phyloP scores from a whole-genome alignment of 352 stramenopile genomes.

The Phytopythium vexans region DNA sequence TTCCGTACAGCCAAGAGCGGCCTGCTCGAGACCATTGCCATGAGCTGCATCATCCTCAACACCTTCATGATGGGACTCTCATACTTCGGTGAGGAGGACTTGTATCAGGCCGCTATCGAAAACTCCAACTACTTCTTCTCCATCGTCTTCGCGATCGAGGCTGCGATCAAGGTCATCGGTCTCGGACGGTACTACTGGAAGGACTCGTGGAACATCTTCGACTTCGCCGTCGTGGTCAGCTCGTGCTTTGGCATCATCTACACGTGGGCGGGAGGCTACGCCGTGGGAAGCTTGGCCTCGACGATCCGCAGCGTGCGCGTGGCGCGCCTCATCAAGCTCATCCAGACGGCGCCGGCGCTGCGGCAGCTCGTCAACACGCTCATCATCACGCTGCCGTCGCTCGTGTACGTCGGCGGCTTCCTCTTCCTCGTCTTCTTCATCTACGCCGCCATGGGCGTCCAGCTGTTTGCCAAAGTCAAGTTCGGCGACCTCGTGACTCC shows the following conservation, averaged over 20 bases:
- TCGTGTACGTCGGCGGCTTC: constrained; percentile 74
- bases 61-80: constrained; percentile 79
- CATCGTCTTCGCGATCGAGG: constrained; percentile 79
- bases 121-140: constrained; percentile 78
- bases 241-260: constrained; percentile 52
- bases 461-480: constrained; percentile 81
- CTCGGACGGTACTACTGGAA: constrained; percentile 77
- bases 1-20: constrained; percentile 38
- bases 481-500: constrained; percentile 49
- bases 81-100: constrained; percentile 76
- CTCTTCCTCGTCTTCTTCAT: constrained; percentile 89
- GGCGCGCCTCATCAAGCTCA: constrained; percentile 60
- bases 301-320: constrained; percentile 84
- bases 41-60: constrained; percentile 86
- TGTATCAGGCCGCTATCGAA: constrained; percentile 55
- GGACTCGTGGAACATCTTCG: constrained; percentile 82
- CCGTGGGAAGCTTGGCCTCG: constrained; percentile 37
- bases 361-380: constrained; percentile 83
- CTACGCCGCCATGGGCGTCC: constrained; percentile 78
- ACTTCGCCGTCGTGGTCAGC: constrained; percentile 58
- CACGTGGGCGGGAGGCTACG: constrained; percentile 20
- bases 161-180: constrained; percentile 72
- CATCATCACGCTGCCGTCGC: constrained; percentile 65
- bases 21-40: constrained; percentile 71
- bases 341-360: constrained; percentile 68